These are phyloP conservation scores for Bretziella fagacearum DNA, from an alignment of 2,329 filamentous ascomycete species.

Conservation along the genomic window DNA sequence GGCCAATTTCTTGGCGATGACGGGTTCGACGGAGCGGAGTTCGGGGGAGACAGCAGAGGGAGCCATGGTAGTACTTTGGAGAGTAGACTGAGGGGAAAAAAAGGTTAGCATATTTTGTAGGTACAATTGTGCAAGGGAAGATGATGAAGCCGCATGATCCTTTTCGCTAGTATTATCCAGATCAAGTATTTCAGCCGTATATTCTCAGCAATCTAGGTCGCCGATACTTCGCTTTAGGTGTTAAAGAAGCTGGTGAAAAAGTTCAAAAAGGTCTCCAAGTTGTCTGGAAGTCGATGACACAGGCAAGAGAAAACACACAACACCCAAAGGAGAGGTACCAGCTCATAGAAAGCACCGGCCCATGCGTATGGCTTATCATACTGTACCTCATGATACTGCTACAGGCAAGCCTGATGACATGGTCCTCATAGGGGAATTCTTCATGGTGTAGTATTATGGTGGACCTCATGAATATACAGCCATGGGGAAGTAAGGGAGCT, in stretches of 20 bases:
- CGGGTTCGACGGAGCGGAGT: constrained; percentile 33
- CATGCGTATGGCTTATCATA: constrained; percentile 32
- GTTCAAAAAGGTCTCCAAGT: no score
- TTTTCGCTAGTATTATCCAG: constrained; percentile 98
- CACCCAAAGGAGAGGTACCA: constrained; percentile 14
- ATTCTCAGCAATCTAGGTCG: constrained; percentile 46
- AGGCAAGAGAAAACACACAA: neutral
- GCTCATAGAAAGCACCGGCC: constrained; percentile 38
- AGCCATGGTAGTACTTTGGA: constrained; percentile 58
- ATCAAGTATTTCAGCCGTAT: constrained; percentile 88
- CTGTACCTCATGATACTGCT: constrained; percentile 24
- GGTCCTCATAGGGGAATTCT: no score
- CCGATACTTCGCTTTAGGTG: neutral
- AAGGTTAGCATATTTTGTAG: neutral
- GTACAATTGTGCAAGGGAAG: constrained; percentile 18
- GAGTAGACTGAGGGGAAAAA: constrained; percentile 18
- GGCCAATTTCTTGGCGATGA: constrained; percentile 26
- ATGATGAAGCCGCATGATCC: constrained; percentile 63
- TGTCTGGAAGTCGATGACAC: no score
- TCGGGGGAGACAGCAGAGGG: constrained; percentile 49
- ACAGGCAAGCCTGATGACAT: neutral
- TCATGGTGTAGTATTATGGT: no score
- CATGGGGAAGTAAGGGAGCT: no score
- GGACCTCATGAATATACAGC: no score
- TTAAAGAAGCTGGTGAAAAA: neutral